These are phyloP conservation scores for Discostella pseudostelligera DNA, from an alignment of 108 stramenopile genomes.

Conservation along the genomic window DNA sequence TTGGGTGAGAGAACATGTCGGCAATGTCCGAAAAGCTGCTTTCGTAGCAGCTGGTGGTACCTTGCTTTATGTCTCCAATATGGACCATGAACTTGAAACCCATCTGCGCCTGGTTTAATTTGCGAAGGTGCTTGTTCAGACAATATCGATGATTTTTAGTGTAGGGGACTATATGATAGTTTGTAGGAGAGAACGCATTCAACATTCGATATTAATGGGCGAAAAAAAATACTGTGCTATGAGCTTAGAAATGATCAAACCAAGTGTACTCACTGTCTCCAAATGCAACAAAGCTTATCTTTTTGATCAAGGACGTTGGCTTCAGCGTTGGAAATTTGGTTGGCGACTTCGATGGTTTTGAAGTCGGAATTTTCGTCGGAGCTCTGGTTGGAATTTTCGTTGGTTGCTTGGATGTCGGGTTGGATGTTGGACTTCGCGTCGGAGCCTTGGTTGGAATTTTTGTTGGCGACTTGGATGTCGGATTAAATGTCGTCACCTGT, in stretches of 20 bases:
- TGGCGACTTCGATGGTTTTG: not conserved
- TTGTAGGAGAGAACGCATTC: not conserved
- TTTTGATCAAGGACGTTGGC: slow-evolving; percentile 1
- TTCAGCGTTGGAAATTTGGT: not conserved
- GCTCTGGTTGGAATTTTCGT: not conserved
- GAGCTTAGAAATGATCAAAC: not conserved
- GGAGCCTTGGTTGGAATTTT: not conserved
- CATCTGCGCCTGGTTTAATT: slow-evolving; percentile 8
- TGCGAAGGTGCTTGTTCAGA: slow-evolving; percentile 18
- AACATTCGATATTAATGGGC: not conserved
- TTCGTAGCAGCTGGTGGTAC: slow-evolving; percentile 8
- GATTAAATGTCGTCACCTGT: too few relatives aligned
- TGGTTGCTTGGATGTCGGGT: slow-evolving; percentile 1
- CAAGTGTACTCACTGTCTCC: slow-evolving; percentile 10
- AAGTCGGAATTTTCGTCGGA: slow-evolving; percentile 5
- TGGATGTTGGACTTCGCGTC: slow-evolving; percentile 1
- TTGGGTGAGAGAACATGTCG: slow-evolving; percentile 8
- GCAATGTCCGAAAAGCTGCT: slow-evolving; percentile 14
- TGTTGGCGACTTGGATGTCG: not conserved
- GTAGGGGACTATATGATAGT: slow-evolving; percentile 11
- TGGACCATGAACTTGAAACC: slow-evolving; percentile 23
- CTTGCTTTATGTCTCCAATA: slow-evolving; percentile 9
- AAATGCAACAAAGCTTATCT: slow-evolving; percentile 18
- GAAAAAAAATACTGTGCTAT: not conserved
- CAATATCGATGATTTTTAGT: slow-evolving; percentile 6